Conservation (phyloP, 1,139 yeast species). For the Candida tropicalis region DNA sequence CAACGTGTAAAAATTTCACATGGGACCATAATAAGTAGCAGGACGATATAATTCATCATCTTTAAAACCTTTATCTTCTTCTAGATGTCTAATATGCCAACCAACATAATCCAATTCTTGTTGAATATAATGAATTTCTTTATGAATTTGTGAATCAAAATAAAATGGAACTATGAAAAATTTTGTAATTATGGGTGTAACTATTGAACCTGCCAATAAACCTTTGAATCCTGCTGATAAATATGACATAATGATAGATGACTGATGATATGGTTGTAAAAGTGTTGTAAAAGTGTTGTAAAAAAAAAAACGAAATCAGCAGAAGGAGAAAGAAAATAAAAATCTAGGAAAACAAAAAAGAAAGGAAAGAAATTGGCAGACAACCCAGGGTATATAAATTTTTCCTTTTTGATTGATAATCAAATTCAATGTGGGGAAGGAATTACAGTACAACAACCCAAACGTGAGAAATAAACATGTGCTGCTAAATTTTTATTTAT, state of each 20-base stretch:
- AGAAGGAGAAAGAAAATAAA: neutral
- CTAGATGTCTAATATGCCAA: conserved; percentile 40
- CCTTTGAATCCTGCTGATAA: conserved; percentile 23
- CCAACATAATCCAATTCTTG: conserved; percentile 40
- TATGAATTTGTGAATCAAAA: conserved; percentile 24
- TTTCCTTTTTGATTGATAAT: neutral
- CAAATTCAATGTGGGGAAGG: neutral
- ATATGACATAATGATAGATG: conserved; percentile 13
- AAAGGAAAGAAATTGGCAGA: neutral
- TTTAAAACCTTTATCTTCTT: conserved; percentile 32
- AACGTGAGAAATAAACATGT: conserved; percentile 1
- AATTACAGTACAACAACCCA: neutral
- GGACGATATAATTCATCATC: conserved; percentile 37
- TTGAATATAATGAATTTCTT: conserved; percentile 36
- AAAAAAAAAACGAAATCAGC: neutral
- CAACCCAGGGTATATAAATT: no score
- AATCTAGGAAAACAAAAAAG: neutral
- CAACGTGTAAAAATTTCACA: neutral
- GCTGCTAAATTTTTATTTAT: conserved; percentile 2
- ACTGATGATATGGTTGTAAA: neutral
- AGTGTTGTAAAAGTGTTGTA: neutral
- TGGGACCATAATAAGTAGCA: conserved; percentile 23
- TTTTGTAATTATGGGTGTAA: conserved; percentile 35
- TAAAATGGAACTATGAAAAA: conserved; percentile 28
- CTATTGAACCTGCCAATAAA: conserved; percentile 29